Base-by-base conservation (phyloP, 2,329 filamentous ascomycete species). In the Curvularia sp. region DNA sequence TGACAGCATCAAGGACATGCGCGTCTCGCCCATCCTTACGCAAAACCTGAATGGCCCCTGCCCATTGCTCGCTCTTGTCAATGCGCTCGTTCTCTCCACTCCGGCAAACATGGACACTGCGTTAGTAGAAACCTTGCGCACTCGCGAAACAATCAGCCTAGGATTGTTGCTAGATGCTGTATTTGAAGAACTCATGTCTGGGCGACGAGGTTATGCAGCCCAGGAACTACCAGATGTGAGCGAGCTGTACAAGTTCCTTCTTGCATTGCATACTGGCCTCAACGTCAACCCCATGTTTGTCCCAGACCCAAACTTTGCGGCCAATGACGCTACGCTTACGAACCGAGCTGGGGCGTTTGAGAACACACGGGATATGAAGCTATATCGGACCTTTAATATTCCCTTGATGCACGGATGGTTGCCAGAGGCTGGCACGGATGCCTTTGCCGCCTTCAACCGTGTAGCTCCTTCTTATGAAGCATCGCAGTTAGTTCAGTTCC, bases 11-110 rank as follows among this genome's bases (percentile, higher is more conserved):
- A 74, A 81, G 1, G 82, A 84, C n/a, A 86, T 91, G 36, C 84
- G 92, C 42, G 84, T 85, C n/a, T 94, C 92, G 0, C 94, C 95
- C 0, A 92, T 98, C 55, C 81, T 98, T 39, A 88, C 96, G 3
- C 94, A 99, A 72, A 98, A 97, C 67, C 87, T 89, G 55, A 99
- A 99, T 69, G 95, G 95, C 0, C 95, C 95, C 1, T 99, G 95
- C 76, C 95, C 95, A 1, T 80, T 99, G 13, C 86, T 99, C 25
- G 95, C 95, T 2, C 82, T 99, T 5, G 93, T 98, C 57, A 99
- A 99, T 74, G 93, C 93, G 1, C 82, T 99, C 15, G 90, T 92
- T 0, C 80, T 99, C 53, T 93, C 92, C 2, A 94, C 93, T 0
- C 89, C 90, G 1, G 81, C 87, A 3, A 83, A 86, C 74, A 49